Evolutionary conservation across 495 filamentous ascomycete species (phyloP), one percentile per base, ranked within the genome.

Genomic region (Poronia punctata): DNA sequence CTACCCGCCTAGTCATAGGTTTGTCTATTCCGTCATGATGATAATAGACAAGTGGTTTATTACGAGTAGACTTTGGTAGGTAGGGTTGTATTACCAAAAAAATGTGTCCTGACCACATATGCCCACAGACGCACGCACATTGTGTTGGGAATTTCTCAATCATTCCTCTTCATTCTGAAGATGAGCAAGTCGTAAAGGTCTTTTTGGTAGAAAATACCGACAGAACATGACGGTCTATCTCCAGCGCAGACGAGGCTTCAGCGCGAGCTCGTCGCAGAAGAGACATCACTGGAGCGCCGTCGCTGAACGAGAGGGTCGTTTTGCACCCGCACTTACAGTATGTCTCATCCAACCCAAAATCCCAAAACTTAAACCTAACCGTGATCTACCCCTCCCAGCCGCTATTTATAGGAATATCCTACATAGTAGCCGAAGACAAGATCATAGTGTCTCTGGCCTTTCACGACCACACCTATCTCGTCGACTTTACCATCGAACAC

Each of bases 391-490:
- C 28, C 4, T 8, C 26, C 16, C 48, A 86, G 82, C 74, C 69
- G 7, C 71, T 84, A 16, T 87, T 79, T 43, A 70, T 73, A 17
- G 82, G 83, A 26, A 66, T 82, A 19, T 78, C 82, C 1, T 68
- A 65, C 21, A 66, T 67, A 12, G 66, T 71, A 15, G 60, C 68
- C 3, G 65, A 75, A 21, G 49, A 72, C 22, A 59, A 69, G 24
- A 65, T 67, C 0, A 66, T 76, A 0, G 65, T 86, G 12, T 78
- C 80, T 4, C 60, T 90, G 33, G 82, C 82, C 4, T 75, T 84
- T 41, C 84, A 88, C 49, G 86, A 93, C 58, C 72, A 78, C 4
- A 82, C 81, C 0, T 94, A 94, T 52, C 71, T 84, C 15, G 67
- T 86, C 24, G 86, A 92, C 54, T 90, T 84, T 44, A 71, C 75